phyloP scores from a whole-genome alignment of 768 basidiomycete species.

The Russula olivacea region DNA sequence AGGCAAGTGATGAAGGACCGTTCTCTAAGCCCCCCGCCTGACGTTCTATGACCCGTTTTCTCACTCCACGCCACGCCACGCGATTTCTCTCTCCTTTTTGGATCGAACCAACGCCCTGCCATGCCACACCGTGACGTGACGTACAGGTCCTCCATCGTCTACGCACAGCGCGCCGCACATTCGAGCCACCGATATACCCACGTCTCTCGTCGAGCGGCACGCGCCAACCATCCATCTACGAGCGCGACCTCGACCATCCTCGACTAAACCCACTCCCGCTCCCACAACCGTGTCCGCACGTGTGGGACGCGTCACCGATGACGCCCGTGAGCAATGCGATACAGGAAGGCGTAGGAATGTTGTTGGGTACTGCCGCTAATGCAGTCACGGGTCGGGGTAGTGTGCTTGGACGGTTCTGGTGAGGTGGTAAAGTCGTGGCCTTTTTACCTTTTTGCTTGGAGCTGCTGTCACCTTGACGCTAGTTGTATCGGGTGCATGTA shows the following conservation, averaged over 20 bases:
- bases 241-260: slow-evolving; percentile 59
- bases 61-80: neutral
- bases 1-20: slow-evolving; percentile 36
- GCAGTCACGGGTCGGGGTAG: slow-evolving; percentile 35
- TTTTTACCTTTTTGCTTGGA: neutral
- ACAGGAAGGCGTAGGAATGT: slow-evolving; percentile 62
- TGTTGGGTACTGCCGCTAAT: slow-evolving; percentile 40
- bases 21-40: no score
- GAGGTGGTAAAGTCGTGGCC: neutral
- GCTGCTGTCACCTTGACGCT: no score
- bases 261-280: slow-evolving; percentile 44
- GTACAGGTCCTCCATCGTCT: slow-evolving; percentile 54
- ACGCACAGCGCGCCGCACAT: slow-evolving; percentile 47
- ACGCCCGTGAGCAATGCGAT: slow-evolving; percentile 69
- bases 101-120: neutral
- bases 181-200: slow-evolving; percentile 45
- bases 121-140: neutral
- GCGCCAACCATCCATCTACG: slow-evolving; percentile 66
- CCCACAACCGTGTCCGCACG: slow-evolving; percentile 73
- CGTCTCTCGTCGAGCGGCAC: slow-evolving; percentile 44
- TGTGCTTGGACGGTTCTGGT: slow-evolving; percentile 63
- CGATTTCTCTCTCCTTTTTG: no score
- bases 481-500: neutral
- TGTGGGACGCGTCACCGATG: slow-evolving; percentile 71
- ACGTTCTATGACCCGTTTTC: neutral